Conservation (phyloP, 768 basidiomycete genomes). For the Trametes maxima region DNA sequence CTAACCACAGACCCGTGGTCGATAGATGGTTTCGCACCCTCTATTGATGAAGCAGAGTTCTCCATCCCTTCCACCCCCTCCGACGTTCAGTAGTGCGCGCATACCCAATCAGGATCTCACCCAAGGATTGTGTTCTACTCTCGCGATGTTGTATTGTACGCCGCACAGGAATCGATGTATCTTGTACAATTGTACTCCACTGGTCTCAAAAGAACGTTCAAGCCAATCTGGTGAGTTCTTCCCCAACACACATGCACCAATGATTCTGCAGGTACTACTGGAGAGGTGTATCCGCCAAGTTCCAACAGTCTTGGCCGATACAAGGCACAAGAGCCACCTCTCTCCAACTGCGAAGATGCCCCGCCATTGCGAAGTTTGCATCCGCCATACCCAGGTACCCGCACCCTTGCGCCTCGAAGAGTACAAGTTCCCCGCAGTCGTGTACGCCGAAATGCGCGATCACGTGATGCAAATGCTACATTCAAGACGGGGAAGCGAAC, state of each 20-base stretch:
- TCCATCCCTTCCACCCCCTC: conserved; percentile 7
- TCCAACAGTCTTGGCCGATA: neutral
- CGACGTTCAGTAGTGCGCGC: neutral
- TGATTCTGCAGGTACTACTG: too few species aligned
- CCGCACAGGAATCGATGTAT: too few species aligned
- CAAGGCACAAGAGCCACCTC: neutral
- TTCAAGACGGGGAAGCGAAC: neutral
- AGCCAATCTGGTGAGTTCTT: too few species aligned
- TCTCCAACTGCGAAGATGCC: too few species aligned
- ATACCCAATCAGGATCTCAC: too few species aligned
- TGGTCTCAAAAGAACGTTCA: too few species aligned
- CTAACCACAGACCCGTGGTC: conserved; percentile 65
- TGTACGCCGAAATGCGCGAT: neutral
- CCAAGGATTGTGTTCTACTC: too few species aligned
- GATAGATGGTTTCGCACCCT: conserved; percentile 34
- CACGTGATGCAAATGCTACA: neutral
- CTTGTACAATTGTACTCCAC: too few species aligned
- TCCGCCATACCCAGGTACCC: neutral
- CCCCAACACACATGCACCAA: too few species aligned
- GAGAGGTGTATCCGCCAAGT: too few species aligned
- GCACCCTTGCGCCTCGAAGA: neutral
- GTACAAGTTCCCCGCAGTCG: neutral
- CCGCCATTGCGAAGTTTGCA: too few species aligned
- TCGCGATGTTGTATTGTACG: too few species aligned
- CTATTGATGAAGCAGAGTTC: conserved; percentile 14